These are phyloP conservation scores for rapeseed (Brassica napus) DNA, from an alignment of 345 rosid species.

Conservation along the genomic window DNA sequence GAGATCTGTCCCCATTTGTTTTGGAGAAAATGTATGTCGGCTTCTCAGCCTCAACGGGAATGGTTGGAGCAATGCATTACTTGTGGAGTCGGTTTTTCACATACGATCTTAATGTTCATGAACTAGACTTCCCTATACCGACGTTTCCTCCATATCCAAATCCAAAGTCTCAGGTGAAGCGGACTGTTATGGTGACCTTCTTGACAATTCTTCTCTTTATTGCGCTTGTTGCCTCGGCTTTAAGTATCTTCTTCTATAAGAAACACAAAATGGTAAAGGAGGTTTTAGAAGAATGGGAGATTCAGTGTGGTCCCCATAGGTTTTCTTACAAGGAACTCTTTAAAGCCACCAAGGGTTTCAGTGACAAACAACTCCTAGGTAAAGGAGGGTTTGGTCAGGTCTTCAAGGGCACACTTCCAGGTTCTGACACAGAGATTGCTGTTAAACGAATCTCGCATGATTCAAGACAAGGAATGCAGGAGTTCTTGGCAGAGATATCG, in stretches of 20 bases:
- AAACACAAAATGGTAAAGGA: conserved; percentile 34
- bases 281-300: conserved; percentile 33
- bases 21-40: conserved; percentile 52
- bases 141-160: conserved; percentile 64
- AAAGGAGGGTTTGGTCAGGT: conserved; percentile 34
- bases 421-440: neutral
- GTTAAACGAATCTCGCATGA: conserved; percentile 22
- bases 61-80: conserved; percentile 61
- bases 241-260: conserved; percentile 9
- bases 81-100: conserved; percentile 15
- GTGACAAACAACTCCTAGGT: conserved; percentile 17
- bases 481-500: conserved; percentile 31
- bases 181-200: conserved; percentile 12
- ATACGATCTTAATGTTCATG: neutral
- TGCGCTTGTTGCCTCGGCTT: conserved; percentile 14
- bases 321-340: conserved; percentile 26
- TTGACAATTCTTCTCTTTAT: conserved; percentile 37
- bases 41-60: conserved; percentile 51
- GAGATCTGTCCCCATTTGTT: conserved; percentile 46
- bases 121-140: conserved; percentile 48
- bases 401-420: conserved; percentile 17
- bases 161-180: conserved; percentile 19
- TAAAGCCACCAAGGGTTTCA: conserved; percentile 30
- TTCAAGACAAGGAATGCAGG: conserved; percentile 27
- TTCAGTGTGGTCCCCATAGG: conserved; percentile 24